Percentiles rank a stretch among this genome's conserved stretches.
Conservation (phyloP, 768 basidiomycete genomes). For the Suillus paluster region DNA sequence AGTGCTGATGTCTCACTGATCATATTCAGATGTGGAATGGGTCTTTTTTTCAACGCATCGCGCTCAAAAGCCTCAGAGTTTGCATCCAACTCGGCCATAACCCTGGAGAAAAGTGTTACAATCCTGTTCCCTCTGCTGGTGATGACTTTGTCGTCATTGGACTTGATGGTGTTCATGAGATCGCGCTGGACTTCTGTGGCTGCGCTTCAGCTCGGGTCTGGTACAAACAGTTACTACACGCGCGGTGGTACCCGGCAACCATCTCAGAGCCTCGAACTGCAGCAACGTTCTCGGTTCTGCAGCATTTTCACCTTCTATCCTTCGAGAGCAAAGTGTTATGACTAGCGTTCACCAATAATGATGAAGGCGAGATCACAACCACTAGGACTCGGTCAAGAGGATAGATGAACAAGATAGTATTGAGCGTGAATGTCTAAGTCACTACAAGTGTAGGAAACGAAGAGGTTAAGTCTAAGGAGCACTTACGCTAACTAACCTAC, state of each 20-base stretch:
- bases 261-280: constrained; percentile 26
- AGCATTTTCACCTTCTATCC: constrained; percentile 29
- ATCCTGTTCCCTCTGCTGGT: not conserved
- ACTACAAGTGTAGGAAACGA: no score
- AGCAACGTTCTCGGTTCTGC: constrained; percentile 30
- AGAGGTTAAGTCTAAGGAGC: no score
- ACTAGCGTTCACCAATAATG: no score
- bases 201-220: constrained; percentile 4
- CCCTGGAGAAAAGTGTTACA: constrained; percentile 17
- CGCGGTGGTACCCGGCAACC: constrained; percentile 18
- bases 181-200: no score
- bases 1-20: no score
- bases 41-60: no score
- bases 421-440: no score
- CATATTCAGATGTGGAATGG: no score
- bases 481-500: no score
- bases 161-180: constrained; percentile 23
- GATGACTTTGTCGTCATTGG: constrained; percentile 33
- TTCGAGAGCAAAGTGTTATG: constrained; percentile 36
- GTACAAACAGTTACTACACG: constrained; percentile 13
- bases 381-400: no score
- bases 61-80: constrained; percentile 25
- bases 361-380: no score
- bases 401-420: no score
- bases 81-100: constrained; percentile 29